Conservation (phyloP, 1,284 basidiomycete species). For the Fomes fomentarius region DNA sequence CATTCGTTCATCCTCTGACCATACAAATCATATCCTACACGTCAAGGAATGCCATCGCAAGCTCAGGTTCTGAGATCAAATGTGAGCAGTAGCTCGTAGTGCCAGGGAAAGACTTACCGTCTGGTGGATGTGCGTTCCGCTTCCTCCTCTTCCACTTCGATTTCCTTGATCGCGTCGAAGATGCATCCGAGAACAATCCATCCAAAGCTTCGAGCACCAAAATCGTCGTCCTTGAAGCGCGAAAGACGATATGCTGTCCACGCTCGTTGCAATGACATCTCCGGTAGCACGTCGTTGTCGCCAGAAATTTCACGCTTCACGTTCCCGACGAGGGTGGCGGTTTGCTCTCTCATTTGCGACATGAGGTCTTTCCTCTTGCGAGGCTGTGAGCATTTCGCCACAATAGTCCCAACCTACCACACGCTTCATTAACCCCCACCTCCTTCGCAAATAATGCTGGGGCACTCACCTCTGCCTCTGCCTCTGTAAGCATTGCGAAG, state of each 20-base stretch:
- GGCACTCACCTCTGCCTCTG: conserved; percentile 50
- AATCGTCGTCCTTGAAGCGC: conserved; percentile 38
- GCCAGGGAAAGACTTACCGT: background rate
- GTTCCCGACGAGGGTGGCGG: conserved; percentile 49
- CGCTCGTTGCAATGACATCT: conserved; percentile 45
- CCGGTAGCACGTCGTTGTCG: conserved; percentile 42
- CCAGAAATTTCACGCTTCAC: conserved; percentile 51
- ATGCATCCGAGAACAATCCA: conserved; percentile 60
- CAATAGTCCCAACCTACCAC: conserved; percentile 54
- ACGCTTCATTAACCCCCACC: background rate
- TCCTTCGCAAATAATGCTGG: too few relatives aligned
- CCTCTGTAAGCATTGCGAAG: conserved; percentile 54
- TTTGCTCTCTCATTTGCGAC: conserved; percentile 55
- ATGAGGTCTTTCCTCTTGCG: conserved; percentile 55
- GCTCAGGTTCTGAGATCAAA: background rate
- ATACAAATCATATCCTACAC: background rate
- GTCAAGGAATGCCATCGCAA: too few relatives aligned
- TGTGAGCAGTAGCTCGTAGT: background rate
- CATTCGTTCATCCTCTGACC: background rate
- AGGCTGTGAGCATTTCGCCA: conserved; percentile 60
- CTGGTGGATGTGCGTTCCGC: conserved; percentile 20
- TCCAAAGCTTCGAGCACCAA: conserved; percentile 62
- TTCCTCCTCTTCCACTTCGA: conserved; percentile 41
- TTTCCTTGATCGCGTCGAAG: conserved; percentile 45
- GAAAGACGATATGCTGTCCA: conserved; percentile 59